These are phyloP conservation scores for Mycena olivaceomarginata DNA, from an alignment of 768 basidiomycete species.

Conservation along the genomic window DNA sequence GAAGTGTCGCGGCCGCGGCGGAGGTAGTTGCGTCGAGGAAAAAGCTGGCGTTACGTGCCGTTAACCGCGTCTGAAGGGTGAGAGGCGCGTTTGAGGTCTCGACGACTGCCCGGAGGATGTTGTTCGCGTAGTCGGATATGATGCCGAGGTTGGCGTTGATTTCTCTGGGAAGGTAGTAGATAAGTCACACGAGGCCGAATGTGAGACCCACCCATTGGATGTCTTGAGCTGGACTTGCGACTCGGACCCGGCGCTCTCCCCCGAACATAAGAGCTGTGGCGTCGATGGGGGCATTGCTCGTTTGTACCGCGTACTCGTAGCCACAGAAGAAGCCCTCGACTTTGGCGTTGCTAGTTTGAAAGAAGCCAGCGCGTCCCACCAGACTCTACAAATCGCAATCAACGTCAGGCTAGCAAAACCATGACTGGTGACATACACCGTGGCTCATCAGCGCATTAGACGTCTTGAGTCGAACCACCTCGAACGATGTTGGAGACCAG, in stretches of 20 bases:
- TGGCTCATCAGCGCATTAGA: conserved; percentile 23
- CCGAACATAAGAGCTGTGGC: conserved; percentile 29
- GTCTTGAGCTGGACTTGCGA: conserved; percentile 27
- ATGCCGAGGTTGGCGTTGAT: conserved; percentile 4
- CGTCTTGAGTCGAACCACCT: conserved; percentile 32
- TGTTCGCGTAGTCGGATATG: conserved; percentile 7
- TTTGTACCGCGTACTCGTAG: conserved; percentile 6
- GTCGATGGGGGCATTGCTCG: conserved; percentile 18
- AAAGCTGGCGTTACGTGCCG: conserved; percentile 11
- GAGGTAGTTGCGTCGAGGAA: conserved; percentile 34
- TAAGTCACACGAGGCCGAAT: not conserved
- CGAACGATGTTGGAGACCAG: conserved; percentile 28
- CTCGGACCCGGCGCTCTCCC: conserved; percentile 3
- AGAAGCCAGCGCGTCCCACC: conserved; percentile 4
- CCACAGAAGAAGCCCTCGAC: conserved; percentile 30
- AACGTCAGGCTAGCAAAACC: not conserved
- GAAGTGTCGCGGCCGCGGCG: not conserved
- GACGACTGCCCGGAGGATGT: conserved; percentile 5
- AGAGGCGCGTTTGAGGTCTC: conserved; percentile 22
- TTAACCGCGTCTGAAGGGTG: not conserved
- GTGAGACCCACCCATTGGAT: conserved; percentile 31
- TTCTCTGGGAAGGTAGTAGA: conserved; percentile 10
- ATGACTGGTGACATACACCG: conserved; percentile 14
- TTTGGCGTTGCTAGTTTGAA: conserved; percentile 32
- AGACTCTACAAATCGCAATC: conserved; percentile 19